Evolutionary conservation across 2,329 filamentous ascomycete genomes (phyloP), one percentile per base, ranked within the genome.

Genomic region (Penicillium sp.): DNA sequence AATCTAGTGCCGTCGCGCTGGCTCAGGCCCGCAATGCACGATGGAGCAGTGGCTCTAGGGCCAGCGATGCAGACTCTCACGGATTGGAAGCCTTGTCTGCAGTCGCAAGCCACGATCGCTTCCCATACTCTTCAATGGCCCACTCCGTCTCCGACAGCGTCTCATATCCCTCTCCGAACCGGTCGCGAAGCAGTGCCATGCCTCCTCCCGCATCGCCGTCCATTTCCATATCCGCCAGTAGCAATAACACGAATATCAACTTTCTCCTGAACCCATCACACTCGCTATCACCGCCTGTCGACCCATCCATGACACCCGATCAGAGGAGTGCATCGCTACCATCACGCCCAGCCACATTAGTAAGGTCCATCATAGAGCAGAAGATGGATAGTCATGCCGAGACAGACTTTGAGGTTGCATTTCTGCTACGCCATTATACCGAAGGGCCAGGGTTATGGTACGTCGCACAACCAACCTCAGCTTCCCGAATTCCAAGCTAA

Each of bases 401-500:
- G 33, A 74, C 69, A 35, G 84, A 87, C 56, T 83, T 85, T 64
- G 85, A 88, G 68, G 80, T 85, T 60, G 83, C 85, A n/a, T 88
- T 85, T 67, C 78, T 88, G 1, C 75, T 88, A 54, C 78, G 86
- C 28, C 85, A 87, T 72, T 88, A 87, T 69, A 84, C 85, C 2
- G 85, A 88, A 73, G 82, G 81, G 0, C 81, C 86, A 26, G 86
- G 85, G 7, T 83, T 84, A 66, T 88, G 86, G 86, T 82, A 71
- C 69, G 79, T 64, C 24, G 4, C 38, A 17, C 13, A 47, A 17
- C 10, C 17, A 35, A 15, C 22, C 30, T 38, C 33, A 10, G 37
- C 57, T 33, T 37, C 15, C 13, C 24, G 22, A 24, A 50, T 30
- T 42, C 19, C 28, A n/a, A 17, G 26, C 61, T 69, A 60, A 71